Evolutionary conservation across 352 stramenopile species (phyloP), one percentile per base, ranked within the genome.

Genomic region (Globisporangium uncinulatum): DNA sequence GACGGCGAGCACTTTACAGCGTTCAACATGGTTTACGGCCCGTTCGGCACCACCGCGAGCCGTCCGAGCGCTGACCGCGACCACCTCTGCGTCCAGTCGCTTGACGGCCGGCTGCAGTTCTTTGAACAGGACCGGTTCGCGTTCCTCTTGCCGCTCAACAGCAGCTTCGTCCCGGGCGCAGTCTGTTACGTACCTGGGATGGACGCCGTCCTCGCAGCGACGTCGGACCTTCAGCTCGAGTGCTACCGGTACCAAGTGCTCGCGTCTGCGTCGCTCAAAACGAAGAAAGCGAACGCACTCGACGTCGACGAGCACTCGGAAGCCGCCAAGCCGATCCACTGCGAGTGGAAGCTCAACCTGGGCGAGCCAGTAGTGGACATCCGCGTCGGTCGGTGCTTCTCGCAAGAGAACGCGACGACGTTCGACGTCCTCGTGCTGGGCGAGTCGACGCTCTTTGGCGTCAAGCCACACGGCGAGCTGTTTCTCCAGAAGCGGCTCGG

Each of bases 1-100:
- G 87, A 96, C 51, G 87, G 87, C n/a, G 74, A 87, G 59, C 86
- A 95, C 57, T 97, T 97, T 54, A 96, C 89, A 37, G 85, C 90
- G 1, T 96, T 77, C 74, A 97, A 96, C 58, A 93, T 97, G 77
- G 69, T 89, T 56, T 65, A 70, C 46, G 90, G 90, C 3, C 64
- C 79, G 8, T 97, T 97, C 61, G 89, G 87, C 14, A 70, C 60
- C 5, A 49, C 36, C 9, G 44, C 63, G 1, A 57, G 51, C 14
- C 24, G 24, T 29, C 24, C 24, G 24, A 29, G 52, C 51, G 34
- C 53, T 62, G 74, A 86, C 11, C 68, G 76, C 4, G 88, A 97
- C 49, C 83, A 95, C 55, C 61, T 97, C 4, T 92, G 83, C n/a
- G 87, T 97, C 8, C 90, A 97, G 67, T 93, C 83, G 42, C 79